These are phyloP conservation scores for Trichomonas tenax DNA, from an alignment of 208 protist genomes.

Conservation along the genomic window DNA sequence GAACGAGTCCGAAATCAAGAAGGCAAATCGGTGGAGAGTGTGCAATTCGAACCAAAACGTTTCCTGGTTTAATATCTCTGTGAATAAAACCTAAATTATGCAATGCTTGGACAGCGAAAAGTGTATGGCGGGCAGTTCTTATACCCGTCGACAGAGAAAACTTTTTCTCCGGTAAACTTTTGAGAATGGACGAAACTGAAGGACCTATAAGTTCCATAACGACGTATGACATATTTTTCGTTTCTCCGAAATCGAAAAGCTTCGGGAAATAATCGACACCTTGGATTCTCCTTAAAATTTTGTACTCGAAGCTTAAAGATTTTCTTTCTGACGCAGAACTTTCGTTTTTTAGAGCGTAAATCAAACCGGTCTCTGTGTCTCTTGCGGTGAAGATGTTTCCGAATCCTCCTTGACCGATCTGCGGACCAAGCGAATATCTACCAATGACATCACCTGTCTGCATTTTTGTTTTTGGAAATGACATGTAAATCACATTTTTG, in stretches of 20 bases:
- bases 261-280: background rate
- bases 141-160: background rate
- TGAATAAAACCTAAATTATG: background rate
- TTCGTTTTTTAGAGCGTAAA: conserved; percentile 8
- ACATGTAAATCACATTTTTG: too few species aligned
- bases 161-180: background rate
- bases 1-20: background rate
- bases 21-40: background rate
- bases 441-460: background rate
- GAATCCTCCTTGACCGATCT: background rate
- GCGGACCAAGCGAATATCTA: background rate
- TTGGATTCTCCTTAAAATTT: background rate
- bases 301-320: background rate
- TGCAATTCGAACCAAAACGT: background rate
- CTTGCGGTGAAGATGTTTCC: background rate
- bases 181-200: background rate
- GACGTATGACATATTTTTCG: background rate
- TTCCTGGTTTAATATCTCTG: background rate
- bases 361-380: background rate
- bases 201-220: background rate
- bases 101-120: background rate
- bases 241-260: background rate
- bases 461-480: too few species aligned
- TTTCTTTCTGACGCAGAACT: background rate
- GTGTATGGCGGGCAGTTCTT: background rate